Conservation (phyloP, 2,329 filamentous ascomycete genomes). For the Trichoderma harzianum region DNA sequence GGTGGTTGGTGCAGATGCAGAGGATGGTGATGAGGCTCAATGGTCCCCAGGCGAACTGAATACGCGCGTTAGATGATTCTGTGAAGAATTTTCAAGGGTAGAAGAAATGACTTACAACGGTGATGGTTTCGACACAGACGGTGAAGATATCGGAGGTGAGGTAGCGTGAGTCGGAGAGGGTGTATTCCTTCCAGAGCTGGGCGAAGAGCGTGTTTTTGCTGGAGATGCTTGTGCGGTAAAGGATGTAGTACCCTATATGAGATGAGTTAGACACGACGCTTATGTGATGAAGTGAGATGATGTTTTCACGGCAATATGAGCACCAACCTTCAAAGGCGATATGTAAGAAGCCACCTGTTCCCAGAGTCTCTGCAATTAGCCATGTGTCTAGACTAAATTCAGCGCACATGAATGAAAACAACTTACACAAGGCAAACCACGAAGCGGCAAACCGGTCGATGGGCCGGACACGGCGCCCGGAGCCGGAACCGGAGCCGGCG, state of each 20-base stretch:
- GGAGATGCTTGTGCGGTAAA: constrained; percentile 64
- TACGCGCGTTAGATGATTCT: neutral
- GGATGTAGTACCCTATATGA: constrained; percentile 67
- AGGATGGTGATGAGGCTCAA: constrained; percentile 50
- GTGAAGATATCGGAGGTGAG: constrained; percentile 79
- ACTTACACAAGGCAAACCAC: constrained; percentile 57
- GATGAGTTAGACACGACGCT: neutral
- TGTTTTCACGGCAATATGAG: neutral
- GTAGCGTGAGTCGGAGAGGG: constrained; percentile 82
- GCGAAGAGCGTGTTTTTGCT: constrained; percentile 69
- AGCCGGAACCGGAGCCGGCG: constrained; percentile 20
- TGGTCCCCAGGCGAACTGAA: constrained; percentile 55
- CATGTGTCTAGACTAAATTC: neutral
- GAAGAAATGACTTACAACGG: constrained; percentile 56
- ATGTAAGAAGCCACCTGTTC: constrained; percentile 64
- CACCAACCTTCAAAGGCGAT: constrained; percentile 71
- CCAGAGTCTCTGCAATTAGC: neutral
- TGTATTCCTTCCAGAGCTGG: constrained; percentile 92
- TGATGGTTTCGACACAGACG: constrained; percentile 82
- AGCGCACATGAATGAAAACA: neutral
- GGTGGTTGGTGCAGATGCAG: constrained; percentile 42
- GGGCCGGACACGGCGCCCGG: constrained; percentile 23
- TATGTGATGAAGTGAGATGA: neutral
- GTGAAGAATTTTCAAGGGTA: neutral
- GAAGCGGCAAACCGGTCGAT: constrained; percentile 43